phyloP scores from a whole-genome alignment of 2,329 filamentous ascomycete species.

The Colletotrichum sp. region DNA sequence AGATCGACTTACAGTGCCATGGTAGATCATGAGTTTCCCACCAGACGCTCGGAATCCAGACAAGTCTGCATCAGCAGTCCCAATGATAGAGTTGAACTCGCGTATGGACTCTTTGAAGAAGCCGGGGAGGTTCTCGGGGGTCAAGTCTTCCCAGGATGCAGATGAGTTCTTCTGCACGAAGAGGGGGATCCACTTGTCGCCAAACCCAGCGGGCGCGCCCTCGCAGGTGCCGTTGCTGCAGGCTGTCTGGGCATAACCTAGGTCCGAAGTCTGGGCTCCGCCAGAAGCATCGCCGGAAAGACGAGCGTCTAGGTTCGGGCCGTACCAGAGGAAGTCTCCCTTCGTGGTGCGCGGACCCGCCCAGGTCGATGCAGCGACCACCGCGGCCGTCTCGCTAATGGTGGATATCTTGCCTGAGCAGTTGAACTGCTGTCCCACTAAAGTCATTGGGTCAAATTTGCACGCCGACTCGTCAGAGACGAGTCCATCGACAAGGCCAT shows the following conservation, averaged over 20 bases:
- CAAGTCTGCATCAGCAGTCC: slow-evolving; percentile 24
- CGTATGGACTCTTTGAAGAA: not conserved
- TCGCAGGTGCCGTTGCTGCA: not conserved
- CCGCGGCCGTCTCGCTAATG: not conserved
- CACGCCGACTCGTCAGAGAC: slow-evolving; percentile 12
- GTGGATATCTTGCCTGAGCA: not conserved
- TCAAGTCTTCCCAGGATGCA: not conserved
- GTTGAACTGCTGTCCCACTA: slow-evolving; percentile 11
- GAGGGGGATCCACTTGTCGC: not conserved
- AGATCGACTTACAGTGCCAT: slow-evolving; percentile 32
- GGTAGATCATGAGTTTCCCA: slow-evolving; percentile 40
- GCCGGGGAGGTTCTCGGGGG: not conserved
- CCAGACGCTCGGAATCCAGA: slow-evolving; percentile 41
- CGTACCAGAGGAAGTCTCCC: not conserved
- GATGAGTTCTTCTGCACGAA: not conserved
- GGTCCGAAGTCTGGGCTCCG: not conserved
- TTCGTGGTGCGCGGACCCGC: not conserved
- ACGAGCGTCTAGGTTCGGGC: not conserved
- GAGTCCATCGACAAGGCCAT: slow-evolving; percentile 27
- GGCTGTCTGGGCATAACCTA: not conserved
- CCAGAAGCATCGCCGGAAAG: not conserved
- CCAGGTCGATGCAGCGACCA: not conserved
- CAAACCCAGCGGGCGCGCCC: not conserved
- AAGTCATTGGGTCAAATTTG: slow-evolving; percentile 26
- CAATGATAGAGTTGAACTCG: not conserved